Evolutionary conservation across 495 filamentous ascomycete genomes (phyloP).

Genomic region (Penicillium robsamsonii): DNA sequence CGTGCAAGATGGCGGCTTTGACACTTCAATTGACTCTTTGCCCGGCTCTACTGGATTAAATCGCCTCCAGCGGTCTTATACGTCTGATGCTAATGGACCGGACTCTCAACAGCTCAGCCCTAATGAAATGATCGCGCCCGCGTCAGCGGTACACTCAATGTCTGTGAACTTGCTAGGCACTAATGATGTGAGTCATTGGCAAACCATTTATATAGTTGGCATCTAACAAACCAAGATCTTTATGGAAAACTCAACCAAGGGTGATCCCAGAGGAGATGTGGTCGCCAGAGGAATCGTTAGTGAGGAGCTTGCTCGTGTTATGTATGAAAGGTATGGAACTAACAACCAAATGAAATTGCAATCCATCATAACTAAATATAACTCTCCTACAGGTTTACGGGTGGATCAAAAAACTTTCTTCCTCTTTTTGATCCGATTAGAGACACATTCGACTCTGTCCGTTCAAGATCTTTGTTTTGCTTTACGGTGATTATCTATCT

Average conservation of each 20-base stretch:
- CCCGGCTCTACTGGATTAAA: conserved; percentile 23
- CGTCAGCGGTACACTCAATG: conserved; percentile 42
- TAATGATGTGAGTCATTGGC: conserved; percentile 27
- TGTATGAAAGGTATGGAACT: conserved; percentile 41
- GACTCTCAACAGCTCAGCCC: conserved; percentile 43
- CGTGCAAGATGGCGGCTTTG: conserved; percentile 24
- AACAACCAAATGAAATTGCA: background rate
- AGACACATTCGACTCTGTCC: conserved; percentile 45
- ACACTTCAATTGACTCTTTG: conserved; percentile 31
- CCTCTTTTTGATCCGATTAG: conserved; percentile 44
- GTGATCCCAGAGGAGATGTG: conserved; percentile 36
- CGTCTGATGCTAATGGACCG: conserved; percentile 28
- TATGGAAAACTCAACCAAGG: conserved; percentile 34
- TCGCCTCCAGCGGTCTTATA: conserved; percentile 27
- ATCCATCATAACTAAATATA: background rate
- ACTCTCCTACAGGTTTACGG: conserved; percentile 30
- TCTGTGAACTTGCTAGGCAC: conserved; percentile 43
- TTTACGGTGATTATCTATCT: conserved; percentile 46
- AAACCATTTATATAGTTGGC: too few relatives aligned
- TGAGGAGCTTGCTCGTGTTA: conserved; percentile 39
- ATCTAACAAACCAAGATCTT: conserved; percentile 29
- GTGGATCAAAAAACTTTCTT: conserved; percentile 41
- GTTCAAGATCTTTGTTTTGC: conserved; percentile 44
- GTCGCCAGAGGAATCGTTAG: conserved; percentile 42
- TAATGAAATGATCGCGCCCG: conserved; percentile 45